phyloP scores from a whole-genome alignment of 83 land plant species.

The Isoetes engelmannii region DNA sequence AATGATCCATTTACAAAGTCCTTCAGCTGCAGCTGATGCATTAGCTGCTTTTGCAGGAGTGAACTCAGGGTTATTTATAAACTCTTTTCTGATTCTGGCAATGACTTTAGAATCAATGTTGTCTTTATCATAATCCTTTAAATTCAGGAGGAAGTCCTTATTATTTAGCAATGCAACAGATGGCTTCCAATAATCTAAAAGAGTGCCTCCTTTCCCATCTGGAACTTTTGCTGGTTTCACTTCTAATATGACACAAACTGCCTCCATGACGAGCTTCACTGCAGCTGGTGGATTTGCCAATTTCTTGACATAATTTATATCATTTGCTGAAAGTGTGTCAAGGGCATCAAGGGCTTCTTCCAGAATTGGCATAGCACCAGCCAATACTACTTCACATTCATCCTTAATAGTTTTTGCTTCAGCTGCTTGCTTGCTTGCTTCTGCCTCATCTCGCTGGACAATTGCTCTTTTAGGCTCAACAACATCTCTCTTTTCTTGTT shows the following conservation, averaged over 20 bases:
- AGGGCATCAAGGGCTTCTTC: conserved; percentile 42
- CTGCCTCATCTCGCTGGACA: conserved; percentile 39
- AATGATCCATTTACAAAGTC: conserved; percentile 43
- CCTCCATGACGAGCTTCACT: conserved; percentile 39
- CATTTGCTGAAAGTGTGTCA: conserved; percentile 41
- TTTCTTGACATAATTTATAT: conserved; percentile 44
- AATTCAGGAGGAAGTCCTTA: conserved; percentile 30
- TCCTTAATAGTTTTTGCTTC: conserved; percentile 35
- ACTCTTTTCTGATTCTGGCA: conserved; percentile 28
- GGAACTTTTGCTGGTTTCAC: conserved; percentile 40
- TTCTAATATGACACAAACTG: conserved; percentile 39
- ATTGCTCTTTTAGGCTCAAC: conserved; percentile 41
- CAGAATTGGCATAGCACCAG: conserved; percentile 40
- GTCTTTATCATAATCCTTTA: conserved; percentile 41
- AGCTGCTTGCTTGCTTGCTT: conserved; percentile 38
- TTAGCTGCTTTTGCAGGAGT: conserved; percentile 41
- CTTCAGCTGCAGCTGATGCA: conserved; percentile 45
- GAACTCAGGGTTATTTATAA: conserved; percentile 31
- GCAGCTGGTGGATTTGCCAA: conserved; percentile 40
- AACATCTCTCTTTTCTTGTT: conserved; percentile 34
- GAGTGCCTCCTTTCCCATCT: conserved; percentile 37
- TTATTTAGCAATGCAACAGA: conserved; percentile 35
- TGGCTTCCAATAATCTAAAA: conserved; percentile 40
- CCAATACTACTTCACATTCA: conserved; percentile 40
- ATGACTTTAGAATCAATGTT: conserved; percentile 33